These are phyloP conservation scores for Xylariaceae sp. DNA, from an alignment of 2,329 filamentous ascomycete species.

Conservation along the genomic window DNA sequence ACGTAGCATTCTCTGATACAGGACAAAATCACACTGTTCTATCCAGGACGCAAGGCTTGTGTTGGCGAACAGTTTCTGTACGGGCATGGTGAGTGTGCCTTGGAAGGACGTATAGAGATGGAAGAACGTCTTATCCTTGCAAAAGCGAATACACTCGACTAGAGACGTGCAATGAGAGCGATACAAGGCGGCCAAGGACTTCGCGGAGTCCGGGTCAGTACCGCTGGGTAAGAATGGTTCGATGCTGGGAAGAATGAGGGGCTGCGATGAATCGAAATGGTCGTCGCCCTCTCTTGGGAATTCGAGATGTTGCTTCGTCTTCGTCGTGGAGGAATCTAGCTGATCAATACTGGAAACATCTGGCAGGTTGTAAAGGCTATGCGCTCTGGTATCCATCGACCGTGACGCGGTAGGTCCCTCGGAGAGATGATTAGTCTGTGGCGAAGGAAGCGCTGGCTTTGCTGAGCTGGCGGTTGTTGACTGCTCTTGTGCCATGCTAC, in stretches of 20 bases:
- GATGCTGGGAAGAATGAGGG: conserved; percentile 79
- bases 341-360: conserved; percentile 53
- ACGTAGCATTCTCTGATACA: conserved; percentile 95
- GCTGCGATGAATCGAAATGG: conserved; percentile 57
- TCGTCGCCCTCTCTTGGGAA: conserved; percentile 57
- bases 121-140: conserved; percentile 95
- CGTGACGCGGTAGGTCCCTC: conserved; percentile 26
- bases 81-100: conserved; percentile 91
- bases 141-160: conserved; percentile 91
- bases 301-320: conserved; percentile 54
- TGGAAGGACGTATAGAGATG: conserved; percentile 93
- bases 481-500: conserved; percentile 34
- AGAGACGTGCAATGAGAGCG: conserved; percentile 92
- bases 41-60: conserved; percentile 85
- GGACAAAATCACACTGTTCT: conserved; percentile 87
- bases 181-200: conserved; percentile 81
- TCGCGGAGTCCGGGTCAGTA: conserved; percentile 81
- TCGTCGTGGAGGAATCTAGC: conserved; percentile 52
- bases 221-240: conserved; percentile 71
- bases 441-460: conserved; percentile 34
- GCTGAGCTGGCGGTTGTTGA: conserved; percentile 22
- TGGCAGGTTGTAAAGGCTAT: conserved; percentile 57
- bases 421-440: conserved; percentile 34
- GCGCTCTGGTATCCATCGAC: conserved; percentile 32
- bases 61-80: conserved; percentile 85